phyloP scores from a whole-genome alignment of 2,329 filamentous ascomycete species.

The Penicillium fuscoglaucum region DNA sequence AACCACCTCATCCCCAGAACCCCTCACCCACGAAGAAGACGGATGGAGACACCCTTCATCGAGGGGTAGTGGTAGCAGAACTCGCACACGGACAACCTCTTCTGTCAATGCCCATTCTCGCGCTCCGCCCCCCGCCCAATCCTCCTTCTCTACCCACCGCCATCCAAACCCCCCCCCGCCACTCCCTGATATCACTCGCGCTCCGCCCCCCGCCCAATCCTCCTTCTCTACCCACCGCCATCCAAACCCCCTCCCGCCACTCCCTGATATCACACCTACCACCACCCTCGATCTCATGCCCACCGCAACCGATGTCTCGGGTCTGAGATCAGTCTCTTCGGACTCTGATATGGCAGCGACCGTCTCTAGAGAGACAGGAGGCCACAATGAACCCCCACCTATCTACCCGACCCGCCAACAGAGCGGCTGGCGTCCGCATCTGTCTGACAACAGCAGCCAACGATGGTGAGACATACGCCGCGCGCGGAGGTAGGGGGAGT shows the following conservation, averaged over 20 bases:
- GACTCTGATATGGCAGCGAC: constrained; percentile 28
- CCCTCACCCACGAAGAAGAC: constrained; percentile 13
- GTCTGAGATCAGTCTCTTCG: constrained; percentile 19
- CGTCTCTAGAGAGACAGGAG: constrained; percentile 22
- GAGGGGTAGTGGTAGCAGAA: background rate
- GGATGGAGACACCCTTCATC: constrained; percentile 16
- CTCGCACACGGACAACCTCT: constrained; percentile 23
- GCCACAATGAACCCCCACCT: constrained; percentile 8
- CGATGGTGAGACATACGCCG: constrained; percentile 9
- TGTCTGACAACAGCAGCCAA: constrained; percentile 20
- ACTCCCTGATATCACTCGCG: constrained; percentile 31
- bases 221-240: constrained; percentile 29
- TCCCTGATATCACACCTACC: constrained; percentile 32
- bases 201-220: constrained; percentile 23
- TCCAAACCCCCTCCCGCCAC: constrained; percentile 35
- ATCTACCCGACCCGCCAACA: constrained; percentile 14
- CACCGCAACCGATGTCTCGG: background rate
- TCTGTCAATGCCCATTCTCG: constrained; percentile 16
- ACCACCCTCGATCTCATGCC: constrained; percentile 6
- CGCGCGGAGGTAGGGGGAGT: background rate
- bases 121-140: constrained; percentile 23
- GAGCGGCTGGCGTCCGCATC: constrained; percentile 35
- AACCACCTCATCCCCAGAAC: constrained; percentile 17
- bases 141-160: constrained; percentile 28
- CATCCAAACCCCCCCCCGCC: constrained; percentile 35